These are phyloP conservation scores for Rhodotorula paludigena DNA, from an alignment of 768 basidiomycete species.

Conservation along the genomic window DNA sequence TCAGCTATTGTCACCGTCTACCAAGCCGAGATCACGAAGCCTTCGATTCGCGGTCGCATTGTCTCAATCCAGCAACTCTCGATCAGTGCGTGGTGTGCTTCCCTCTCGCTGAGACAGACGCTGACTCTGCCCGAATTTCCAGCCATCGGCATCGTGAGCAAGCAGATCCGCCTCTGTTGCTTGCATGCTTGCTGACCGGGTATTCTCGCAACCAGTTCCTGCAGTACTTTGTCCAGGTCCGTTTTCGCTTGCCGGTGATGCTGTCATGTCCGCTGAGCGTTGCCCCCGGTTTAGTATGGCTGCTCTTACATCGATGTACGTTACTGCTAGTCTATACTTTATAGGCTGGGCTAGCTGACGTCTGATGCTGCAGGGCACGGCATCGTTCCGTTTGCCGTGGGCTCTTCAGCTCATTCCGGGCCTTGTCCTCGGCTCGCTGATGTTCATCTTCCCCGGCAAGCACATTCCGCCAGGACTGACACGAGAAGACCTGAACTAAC, in stretches of 20 bases:
- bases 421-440: conserved; percentile 62
- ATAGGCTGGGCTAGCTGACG: conserved; percentile 42
- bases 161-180: too few species aligned
- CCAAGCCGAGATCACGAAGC: conserved; percentile 48
- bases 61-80: conserved; percentile 71
- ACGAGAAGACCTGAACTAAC: not conserved
- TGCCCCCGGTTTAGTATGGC: too few species aligned
- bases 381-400: conserved; percentile 54
- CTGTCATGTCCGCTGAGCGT: too few species aligned
- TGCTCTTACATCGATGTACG: conserved; percentile 52
- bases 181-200: too few species aligned
- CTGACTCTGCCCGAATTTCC: too few species aligned
- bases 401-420: conserved; percentile 66
- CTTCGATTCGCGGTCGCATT: conserved; percentile 61
- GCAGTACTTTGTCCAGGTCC: not conserved
- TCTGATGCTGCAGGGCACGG: not conserved
- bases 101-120: too few species aligned
- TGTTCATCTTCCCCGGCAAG: conserved; percentile 58
- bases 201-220: not conserved
- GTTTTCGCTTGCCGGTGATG: too few species aligned
- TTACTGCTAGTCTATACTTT: not conserved
- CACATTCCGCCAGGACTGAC: too few species aligned
- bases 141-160: too few species aligned
- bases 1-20: conserved; percentile 19
- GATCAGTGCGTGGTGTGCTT: conserved; percentile 1